Conservation (phyloP, 306 rosid genomes). For the Vigna mungo region DNA sequence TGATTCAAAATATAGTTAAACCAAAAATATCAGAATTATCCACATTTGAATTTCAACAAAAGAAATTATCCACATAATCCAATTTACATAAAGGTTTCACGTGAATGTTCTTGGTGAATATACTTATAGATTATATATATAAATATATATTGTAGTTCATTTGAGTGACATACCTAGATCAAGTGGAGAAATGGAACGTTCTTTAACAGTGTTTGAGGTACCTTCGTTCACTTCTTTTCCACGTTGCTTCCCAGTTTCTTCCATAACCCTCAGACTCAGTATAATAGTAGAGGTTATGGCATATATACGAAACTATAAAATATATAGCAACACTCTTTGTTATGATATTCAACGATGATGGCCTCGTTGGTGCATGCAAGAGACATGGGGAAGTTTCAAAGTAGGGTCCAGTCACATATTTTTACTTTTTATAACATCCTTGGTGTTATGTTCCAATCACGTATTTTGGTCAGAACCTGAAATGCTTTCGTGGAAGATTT, state of each 20-base stretch:
- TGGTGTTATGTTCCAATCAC: no score
- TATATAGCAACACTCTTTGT: background rate
- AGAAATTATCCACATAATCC: background rate
- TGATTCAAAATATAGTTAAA: background rate
- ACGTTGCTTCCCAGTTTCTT: conserved; percentile 43
- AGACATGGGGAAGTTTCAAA: conserved; percentile 10
- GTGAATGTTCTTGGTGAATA: background rate
- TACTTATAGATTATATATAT: no score
- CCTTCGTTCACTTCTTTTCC: conserved; percentile 26
- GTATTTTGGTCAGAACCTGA: background rate
- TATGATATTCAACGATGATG: conserved; percentile 6
- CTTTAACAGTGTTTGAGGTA: conserved; percentile 29
- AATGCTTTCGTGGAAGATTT: background rate
- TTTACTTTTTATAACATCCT: no score
- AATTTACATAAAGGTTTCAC: background rate
- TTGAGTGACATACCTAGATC: conserved; percentile 38
- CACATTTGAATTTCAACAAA: background rate
- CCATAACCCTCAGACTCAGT: conserved; percentile 48
- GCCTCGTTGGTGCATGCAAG: conserved; percentile 23
- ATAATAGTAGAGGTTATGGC: background rate
- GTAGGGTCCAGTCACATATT: conserved; percentile 12
- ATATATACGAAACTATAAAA: background rate
- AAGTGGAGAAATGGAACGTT: conserved; percentile 35
- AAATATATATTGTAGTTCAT: no score
- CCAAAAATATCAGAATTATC: background rate